Conservation (phyloP, 2,329 filamentous ascomycete species). For the Chrysoporthe deuterocubensis region DNA sequence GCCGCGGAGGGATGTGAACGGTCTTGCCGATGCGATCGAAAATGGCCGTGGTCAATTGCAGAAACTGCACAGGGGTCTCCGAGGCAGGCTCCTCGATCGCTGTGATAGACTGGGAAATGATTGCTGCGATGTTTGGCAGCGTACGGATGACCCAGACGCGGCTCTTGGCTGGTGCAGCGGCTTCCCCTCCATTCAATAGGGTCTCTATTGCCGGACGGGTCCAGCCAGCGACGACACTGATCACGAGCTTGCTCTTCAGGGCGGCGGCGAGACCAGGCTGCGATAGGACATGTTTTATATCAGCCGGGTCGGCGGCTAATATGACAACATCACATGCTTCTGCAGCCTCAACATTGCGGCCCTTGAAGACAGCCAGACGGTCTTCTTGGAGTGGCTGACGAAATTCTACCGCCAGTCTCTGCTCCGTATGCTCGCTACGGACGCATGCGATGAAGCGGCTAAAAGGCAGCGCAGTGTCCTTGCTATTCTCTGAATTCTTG, state of each 20-base stretch:
- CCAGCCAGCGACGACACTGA: slow-evolving; percentile 58
- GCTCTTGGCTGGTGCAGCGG: slow-evolving; percentile 30
- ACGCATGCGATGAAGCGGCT: no score
- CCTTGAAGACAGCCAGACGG: no score
- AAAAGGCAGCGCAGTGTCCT: no score
- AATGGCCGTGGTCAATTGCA: slow-evolving; percentile 46
- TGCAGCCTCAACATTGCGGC: slow-evolving; percentile 39
- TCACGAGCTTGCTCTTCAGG: slow-evolving; percentile 49
- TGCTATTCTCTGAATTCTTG: slow-evolving; percentile 35
- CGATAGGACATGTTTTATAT: slow-evolving; percentile 44
- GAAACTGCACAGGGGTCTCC: slow-evolving; percentile 28
- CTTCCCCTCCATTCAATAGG: slow-evolving; percentile 8
- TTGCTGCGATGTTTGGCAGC: slow-evolving; percentile 42
- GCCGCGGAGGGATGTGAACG: slow-evolving; percentile 51
- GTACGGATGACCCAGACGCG: slow-evolving; percentile 38
- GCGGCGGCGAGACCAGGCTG: slow-evolving; percentile 44
- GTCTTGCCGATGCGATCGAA: slow-evolving; percentile 60
- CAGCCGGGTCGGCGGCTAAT: slow-evolving; percentile 51
- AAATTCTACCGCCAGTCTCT: slow-evolving; percentile 33
- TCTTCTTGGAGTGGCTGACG: slow-evolving; percentile 31
- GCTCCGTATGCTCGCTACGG: slow-evolving; percentile 34
- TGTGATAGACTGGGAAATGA: slow-evolving; percentile 37
- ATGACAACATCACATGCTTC: slow-evolving; percentile 46
- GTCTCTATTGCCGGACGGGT: slow-evolving; percentile 44
- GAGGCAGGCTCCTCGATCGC: slow-evolving; percentile 10